phyloP scores from a whole-genome alignment of 805 yeast species.

The Phaffomyces antillensis region DNA sequence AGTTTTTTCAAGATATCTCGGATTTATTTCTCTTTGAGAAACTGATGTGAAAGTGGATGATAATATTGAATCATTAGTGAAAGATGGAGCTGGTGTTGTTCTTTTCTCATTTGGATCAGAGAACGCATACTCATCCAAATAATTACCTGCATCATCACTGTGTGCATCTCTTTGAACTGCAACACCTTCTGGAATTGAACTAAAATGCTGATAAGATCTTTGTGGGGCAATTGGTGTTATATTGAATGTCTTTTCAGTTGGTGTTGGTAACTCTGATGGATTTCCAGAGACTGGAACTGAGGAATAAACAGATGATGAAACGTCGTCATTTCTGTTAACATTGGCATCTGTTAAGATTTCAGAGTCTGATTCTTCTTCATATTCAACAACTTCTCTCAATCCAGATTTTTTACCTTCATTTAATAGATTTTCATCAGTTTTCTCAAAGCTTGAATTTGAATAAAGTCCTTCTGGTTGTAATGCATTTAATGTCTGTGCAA shows the following conservation, averaged over 20 bases:
- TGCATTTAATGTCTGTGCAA: conserved; percentile 18
- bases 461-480: conserved; percentile 15
- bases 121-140: conserved; percentile 12
- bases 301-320: conserved; percentile 20
- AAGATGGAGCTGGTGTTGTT: conserved; percentile 24
- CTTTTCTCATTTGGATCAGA: conserved; percentile 21
- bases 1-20: conserved; percentile 34
- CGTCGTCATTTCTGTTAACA: conserved; percentile 5
- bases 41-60: conserved; percentile 68
- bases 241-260: conserved; percentile 5
- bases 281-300: conserved; percentile 15
- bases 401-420: neutral
- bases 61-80: conserved; percentile 25
- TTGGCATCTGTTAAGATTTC: conserved; percentile 2
- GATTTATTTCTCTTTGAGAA: conserved; percentile 68
- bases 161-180: conserved; percentile 2
- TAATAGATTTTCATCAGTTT: conserved; percentile 11
- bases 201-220: neutral
- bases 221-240: neutral
- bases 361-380: neutral
- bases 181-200: conserved; percentile 12
- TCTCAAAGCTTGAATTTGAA: conserved; percentile 10
- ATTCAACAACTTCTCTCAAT: conserved; percentile 1
- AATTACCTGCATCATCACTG: neutral
- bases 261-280: conserved; percentile 15